These are phyloP conservation scores for Filobasidium uniguttulatum DNA, from an alignment of 1,284 basidiomycete genomes.

Conservation along the genomic window DNA sequence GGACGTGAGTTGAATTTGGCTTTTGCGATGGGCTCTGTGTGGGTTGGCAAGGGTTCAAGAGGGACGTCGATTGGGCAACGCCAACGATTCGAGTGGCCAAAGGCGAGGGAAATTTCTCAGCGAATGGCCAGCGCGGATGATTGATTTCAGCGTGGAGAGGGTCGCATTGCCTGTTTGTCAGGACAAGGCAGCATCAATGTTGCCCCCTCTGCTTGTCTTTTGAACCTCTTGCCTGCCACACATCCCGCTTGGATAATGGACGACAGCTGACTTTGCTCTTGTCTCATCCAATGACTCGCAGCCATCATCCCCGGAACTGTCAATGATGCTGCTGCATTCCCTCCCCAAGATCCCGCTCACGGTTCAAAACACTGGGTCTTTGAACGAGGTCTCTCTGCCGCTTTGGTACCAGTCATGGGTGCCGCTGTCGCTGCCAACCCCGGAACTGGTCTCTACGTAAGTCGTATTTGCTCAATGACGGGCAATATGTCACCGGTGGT, in stretches of 20 bases:
- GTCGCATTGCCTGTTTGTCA: too few relatives aligned
- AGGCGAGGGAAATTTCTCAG: too few relatives aligned
- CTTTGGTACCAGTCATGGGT: slow-evolving; percentile 71
- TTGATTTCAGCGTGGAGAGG: too few relatives aligned
- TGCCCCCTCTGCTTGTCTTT: not conserved
- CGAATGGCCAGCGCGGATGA: too few relatives aligned
- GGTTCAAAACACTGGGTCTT: slow-evolving; percentile 98
- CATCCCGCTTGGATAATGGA: not conserved
- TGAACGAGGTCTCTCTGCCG: slow-evolving; percentile 76
- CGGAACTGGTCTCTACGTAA: slow-evolving; percentile 49
- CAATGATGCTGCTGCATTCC: slow-evolving; percentile 88
- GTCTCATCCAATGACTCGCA: slow-evolving; percentile 29
- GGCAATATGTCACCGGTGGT: not conserved
- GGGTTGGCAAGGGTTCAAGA: too few relatives aligned
- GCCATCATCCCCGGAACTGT: slow-evolving; percentile 86
- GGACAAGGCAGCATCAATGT: not conserved
- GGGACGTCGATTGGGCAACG: too few relatives aligned
- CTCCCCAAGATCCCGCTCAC: slow-evolving; percentile 61
- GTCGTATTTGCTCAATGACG: slow-evolving; percentile 12
- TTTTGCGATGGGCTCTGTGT: too few relatives aligned
- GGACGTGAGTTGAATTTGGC: slow-evolving; percentile 39
- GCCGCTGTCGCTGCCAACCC: slow-evolving; percentile 47
- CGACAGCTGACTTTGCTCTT: too few relatives aligned
- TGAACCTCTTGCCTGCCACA: not conserved
- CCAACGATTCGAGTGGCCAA: too few relatives aligned